These are phyloP conservation scores for Talaromyces pinophilus DNA, from an alignment of 2,329 filamentous ascomycete genomes.

Conservation along the genomic window DNA sequence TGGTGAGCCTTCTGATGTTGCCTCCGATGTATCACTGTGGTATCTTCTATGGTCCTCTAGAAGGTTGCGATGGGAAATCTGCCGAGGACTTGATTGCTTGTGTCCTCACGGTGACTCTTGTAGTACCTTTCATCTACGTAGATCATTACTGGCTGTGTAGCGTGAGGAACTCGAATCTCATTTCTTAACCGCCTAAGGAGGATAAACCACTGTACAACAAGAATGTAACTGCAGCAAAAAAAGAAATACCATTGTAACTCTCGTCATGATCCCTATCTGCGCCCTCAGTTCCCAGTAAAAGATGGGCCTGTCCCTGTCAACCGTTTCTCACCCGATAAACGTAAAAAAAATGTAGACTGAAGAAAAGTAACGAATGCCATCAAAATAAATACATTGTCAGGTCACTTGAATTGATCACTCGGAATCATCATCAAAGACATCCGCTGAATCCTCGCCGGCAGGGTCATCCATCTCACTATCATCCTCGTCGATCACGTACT, in stretches of 20 bases:
- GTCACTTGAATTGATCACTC: conserved; percentile 23
- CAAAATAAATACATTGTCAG: conserved; percentile 6
- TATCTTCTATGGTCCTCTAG: conserved; percentile 8
- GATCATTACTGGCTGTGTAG: conserved; percentile 2
- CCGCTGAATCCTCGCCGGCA: conserved; percentile 37
- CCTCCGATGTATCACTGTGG: conserved; percentile 2
- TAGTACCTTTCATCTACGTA: not conserved
- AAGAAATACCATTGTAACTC: not conserved
- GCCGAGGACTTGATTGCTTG: conserved; percentile 1
- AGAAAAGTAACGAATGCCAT: not conserved
- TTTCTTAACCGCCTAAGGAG: not conserved
- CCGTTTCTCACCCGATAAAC: not conserved
- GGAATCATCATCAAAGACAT: conserved; percentile 40
- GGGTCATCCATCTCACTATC: conserved; percentile 36
- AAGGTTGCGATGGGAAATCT: not conserved
- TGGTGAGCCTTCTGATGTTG: not conserved
- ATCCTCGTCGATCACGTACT: conserved; percentile 46
- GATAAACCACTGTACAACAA: not conserved
- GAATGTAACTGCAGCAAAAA: not conserved
- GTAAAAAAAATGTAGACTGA: not conserved
- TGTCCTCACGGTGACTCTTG: not conserved
- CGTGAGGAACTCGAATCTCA: conserved; percentile 13
- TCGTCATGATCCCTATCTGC: conserved; percentile 10
- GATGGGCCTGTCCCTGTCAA: not conserved
- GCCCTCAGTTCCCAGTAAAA: conserved; percentile 9